These are phyloP conservation scores for Camellia granthamiana DNA, from an alignment of 148 eudicot species.

Conservation along the genomic window DNA sequence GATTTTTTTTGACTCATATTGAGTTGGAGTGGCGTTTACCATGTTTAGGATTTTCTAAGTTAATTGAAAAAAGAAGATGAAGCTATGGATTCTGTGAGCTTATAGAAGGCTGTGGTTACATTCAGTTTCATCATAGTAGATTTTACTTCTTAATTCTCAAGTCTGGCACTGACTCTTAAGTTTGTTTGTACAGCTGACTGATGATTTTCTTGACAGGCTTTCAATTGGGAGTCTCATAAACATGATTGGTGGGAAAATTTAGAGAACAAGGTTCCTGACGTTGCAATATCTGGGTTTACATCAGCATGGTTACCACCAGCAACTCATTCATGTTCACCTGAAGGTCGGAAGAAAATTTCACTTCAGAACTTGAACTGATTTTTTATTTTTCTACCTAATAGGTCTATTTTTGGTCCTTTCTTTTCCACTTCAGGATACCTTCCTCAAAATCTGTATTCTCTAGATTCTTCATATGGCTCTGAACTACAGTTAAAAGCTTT, in stretches of 20 bases:
- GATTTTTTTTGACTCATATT: neutral
- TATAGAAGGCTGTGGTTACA: neutral
- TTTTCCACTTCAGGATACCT: constrained; percentile 62
- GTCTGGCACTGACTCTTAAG: neutral
- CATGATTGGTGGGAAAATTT: constrained; percentile 83
- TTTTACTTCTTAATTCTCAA: constrained; percentile 7
- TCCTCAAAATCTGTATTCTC: constrained; percentile 89
- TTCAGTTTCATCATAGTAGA: neutral
- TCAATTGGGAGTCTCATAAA: constrained; percentile 96
- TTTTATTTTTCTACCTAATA: neutral
- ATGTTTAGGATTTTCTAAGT: neutral
- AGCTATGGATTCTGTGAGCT: constrained; percentile 1
- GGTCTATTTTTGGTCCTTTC: neutral
- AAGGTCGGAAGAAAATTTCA: constrained; percentile 47
- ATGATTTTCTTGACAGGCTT: constrained; percentile 50
- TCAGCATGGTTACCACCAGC: constrained; percentile 93
- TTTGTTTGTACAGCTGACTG: neutral
- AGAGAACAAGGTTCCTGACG: constrained; percentile 66
- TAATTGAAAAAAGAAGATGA: constrained; percentile 1
- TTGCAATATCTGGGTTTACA: constrained; percentile 84
- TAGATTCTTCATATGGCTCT: constrained; percentile 82
- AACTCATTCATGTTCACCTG: constrained; percentile 62
- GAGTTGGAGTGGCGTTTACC: neutral
- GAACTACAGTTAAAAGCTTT: constrained; percentile 61
- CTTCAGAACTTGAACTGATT: neutral